Evolutionary conservation across 1,284 basidiomycete genomes (phyloP), one percentile per base, ranked within the genome.

Genomic region (Cryptococcus wingfieldii): DNA sequence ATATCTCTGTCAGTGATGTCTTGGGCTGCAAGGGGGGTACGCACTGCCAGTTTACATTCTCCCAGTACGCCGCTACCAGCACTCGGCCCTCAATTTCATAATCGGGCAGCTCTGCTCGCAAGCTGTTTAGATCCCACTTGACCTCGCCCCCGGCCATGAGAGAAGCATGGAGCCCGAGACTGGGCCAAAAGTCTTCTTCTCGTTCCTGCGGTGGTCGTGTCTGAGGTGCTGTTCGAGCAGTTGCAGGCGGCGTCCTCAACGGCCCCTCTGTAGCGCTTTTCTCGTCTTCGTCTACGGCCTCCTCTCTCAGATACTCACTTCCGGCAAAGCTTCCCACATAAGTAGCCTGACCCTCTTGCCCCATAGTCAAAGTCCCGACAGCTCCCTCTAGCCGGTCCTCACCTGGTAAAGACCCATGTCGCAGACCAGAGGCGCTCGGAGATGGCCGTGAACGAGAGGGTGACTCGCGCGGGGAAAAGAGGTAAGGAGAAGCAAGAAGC

Each of bases 21-120:
- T 48, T 37, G 19, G 23, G 55, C 19, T 13, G 13, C 37, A 38
- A n/a, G 19, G 31, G 19, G 2, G 18, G 38, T 3, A 68, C 69
- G 66, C 50, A 71, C 74, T 76, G 75, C 75, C 75, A 76, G 55
- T 71, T 71, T n/a, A 76, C 75, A 53, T 77, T 72, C 50, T 75
- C 70, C 71, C 72, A 76, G 51, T 76, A 77, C 31, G 61, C 68
- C 56, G 66, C 62, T 28, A 66, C 62, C 51, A 75, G 53, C 13
- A 45, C 53, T 48, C 61, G 58, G 2, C 69, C 74, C 54, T 74
- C 69, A 3, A 31, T 47, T 27, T 74, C 69, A 67, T 74, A 76
- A 34, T 69, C 65, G 1, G 76, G 76, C 23, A 77, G 55, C 47
- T 65, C 43, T 19, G 52, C 53, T 46, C 66, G 55, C 9, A 76